These are phyloP conservation scores for Pichia sp. DNA, from an alignment of 1,139 yeast genomes.

Conservation along the genomic window DNA sequence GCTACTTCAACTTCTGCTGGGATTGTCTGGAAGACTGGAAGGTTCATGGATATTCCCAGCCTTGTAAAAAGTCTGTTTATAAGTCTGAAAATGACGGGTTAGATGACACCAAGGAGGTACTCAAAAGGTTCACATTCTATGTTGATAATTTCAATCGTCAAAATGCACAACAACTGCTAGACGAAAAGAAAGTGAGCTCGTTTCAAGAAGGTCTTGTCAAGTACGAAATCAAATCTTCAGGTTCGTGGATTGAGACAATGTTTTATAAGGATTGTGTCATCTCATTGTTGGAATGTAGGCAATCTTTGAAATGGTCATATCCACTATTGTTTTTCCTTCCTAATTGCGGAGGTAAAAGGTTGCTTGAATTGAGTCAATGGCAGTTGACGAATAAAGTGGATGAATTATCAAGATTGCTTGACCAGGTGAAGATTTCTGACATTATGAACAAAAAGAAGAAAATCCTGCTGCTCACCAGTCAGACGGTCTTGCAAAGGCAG, in stretches of 20 bases:
- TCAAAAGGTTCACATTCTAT: constrained; percentile 69
- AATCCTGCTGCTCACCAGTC: constrained; percentile 27
- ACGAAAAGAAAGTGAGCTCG: constrained; percentile 66
- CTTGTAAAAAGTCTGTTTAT: constrained; percentile 52
- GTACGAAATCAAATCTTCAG: constrained; percentile 52
- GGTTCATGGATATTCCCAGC: constrained; percentile 58
- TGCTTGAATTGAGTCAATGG: constrained; percentile 71
- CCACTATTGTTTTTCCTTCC: constrained; percentile 68
- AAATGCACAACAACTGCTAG: neutral
- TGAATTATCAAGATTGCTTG: constrained; percentile 65
- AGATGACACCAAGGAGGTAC: constrained; percentile 7
- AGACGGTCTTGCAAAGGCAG: constrained; percentile 12
- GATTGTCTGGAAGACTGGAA: constrained; percentile 76
- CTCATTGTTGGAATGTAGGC: constrained; percentile 59
- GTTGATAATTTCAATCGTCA: constrained; percentile 47
- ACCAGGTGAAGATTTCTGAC: constrained; percentile 35
- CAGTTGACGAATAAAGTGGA: constrained; percentile 71
- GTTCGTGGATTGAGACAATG: constrained; percentile 89
- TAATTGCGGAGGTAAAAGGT: constrained; percentile 36
- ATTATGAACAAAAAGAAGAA: constrained; percentile 41
- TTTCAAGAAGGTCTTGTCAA: constrained; percentile 59
- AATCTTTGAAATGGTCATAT: constrained; percentile 85
- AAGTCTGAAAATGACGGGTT: constrained; percentile 25
- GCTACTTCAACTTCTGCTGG: constrained; percentile 87
- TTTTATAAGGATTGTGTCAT: constrained; percentile 68